A percentile compares a stretch with the other conserved stretches of the same genome.
phyloP scores from a whole-genome alignment of 1,139 yeast species.

The Geotrichum aggregatum region DNA sequence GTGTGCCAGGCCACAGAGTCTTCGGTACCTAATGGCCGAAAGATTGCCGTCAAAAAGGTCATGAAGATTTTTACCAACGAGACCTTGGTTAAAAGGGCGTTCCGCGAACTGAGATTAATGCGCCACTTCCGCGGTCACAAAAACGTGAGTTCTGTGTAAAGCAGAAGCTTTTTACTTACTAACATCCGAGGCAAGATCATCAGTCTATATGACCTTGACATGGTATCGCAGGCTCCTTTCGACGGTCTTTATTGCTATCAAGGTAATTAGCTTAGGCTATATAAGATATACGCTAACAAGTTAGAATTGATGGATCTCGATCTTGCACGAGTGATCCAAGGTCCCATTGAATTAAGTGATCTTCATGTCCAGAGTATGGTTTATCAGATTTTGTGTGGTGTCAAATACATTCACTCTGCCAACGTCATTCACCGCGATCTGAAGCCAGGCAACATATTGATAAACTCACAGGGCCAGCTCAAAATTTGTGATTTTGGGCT shows the following conservation, averaged over 20 bases:
- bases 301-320: conserved; percentile 74
- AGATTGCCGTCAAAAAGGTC: conserved; percentile 74
- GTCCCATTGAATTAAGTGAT: conserved; percentile 66
- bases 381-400: conserved; percentile 75
- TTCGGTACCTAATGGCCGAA: conserved; percentile 24
- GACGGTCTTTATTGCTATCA: conserved; percentile 84
- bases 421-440: conserved; percentile 75
- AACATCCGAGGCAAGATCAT: conserved; percentile 48
- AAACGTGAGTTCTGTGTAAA: conserved; percentile 43
- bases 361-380: conserved; percentile 71
- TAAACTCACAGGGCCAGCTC: conserved; percentile 63
- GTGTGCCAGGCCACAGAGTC: conserved; percentile 73
- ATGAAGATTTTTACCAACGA: conserved; percentile 61
- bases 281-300: not conserved
- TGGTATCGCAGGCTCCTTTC: conserved; percentile 59
- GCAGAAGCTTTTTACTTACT: not conserved
- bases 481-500: conserved; percentile 87
- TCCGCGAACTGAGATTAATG: conserved; percentile 75
- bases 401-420: conserved; percentile 80
- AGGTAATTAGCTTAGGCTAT: conserved; percentile 23
- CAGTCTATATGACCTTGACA: conserved; percentile 66
- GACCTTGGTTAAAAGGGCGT: conserved; percentile 65
- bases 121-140: conserved; percentile 75
- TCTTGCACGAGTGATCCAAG: conserved; percentile 70
- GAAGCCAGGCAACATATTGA: conserved; percentile 79